Conservation (phyloP, 306 rosid genomes). For the Psophocarpus tetragonolobus region DNA sequence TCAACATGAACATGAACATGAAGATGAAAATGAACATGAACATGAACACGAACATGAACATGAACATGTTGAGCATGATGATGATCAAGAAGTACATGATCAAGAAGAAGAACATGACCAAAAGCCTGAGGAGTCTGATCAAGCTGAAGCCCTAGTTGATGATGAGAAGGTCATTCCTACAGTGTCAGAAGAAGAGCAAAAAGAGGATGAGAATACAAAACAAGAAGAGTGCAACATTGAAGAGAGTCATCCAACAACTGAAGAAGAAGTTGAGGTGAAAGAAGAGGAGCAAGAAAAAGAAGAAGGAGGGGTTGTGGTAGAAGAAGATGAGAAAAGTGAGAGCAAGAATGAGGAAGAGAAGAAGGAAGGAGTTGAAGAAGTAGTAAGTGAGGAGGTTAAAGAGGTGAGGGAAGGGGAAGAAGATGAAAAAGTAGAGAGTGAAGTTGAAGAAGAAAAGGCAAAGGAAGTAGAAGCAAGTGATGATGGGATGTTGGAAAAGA, state of each 20-base stretch:
- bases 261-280: constrained; percentile 33
- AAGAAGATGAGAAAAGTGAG: constrained; percentile 32
- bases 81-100: not conserved
- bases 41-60: not conserved
- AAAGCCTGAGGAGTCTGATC: constrained; percentile 26
- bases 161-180: constrained; percentile 32
- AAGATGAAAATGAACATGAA: not conserved
- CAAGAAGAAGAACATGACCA: not conserved
- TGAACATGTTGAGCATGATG: not conserved
- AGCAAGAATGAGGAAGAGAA: constrained; percentile 7
- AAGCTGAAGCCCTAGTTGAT: constrained; percentile 13
- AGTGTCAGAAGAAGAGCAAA: constrained; percentile 28
- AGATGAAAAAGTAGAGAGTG: constrained; percentile 31
- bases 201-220: constrained; percentile 23
- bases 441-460: constrained; percentile 25
- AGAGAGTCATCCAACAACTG: constrained; percentile 23
- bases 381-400: constrained; percentile 4
- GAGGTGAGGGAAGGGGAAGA: constrained; percentile 23
- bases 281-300: constrained; percentile 24
- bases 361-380: constrained; percentile 28
- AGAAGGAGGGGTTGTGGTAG: not conserved
- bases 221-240: constrained; percentile 25
- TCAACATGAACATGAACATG: constrained; percentile 9
- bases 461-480: constrained; percentile 24
- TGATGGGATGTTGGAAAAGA: constrained; percentile 39